Percentiles rank a stretch among this genome's conserved stretches.
phyloP scores from a whole-genome alignment of 2,329 filamentous ascomycete genomes.

The Fonsecaea pedrosoi region DNA sequence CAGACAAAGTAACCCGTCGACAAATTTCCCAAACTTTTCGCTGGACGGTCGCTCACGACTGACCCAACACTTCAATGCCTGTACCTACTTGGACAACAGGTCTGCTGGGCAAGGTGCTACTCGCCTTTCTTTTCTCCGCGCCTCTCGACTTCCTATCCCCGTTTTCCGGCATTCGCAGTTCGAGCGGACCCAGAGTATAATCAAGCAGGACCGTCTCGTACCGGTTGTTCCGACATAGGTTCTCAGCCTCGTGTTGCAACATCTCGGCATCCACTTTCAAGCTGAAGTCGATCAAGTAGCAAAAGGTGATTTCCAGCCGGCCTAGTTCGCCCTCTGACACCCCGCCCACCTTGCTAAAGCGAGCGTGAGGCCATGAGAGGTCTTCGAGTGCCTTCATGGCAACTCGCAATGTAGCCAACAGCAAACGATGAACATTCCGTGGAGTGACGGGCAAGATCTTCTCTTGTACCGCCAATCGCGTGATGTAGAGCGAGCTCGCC shows the following conservation, averaged over 20 bases:
- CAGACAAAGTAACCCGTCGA: background rate
- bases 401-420: conserved; percentile 82
- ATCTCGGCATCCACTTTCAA: conserved; percentile 68
- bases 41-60: conserved; percentile 21
- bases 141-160: conserved; percentile 26
- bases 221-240: conserved; percentile 46
- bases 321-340: conserved; percentile 82
- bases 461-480: conserved; percentile 78
- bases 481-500: conserved; percentile 85
- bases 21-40: background rate
- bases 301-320: conserved; percentile 86
- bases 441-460: conserved; percentile 79
- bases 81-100: conserved; percentile 35
- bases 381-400: conserved; percentile 97
- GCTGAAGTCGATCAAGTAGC: conserved; percentile 84
- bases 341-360: conserved; percentile 85
- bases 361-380: conserved; percentile 80
- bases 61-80: conserved; percentile 33
- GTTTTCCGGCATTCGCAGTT: conserved; percentile 31
- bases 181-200: conserved; percentile 22
- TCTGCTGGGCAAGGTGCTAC: conserved; percentile 36
- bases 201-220: conserved; percentile 29
- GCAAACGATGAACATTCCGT: conserved; percentile 83
- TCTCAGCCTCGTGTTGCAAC: conserved; percentile 59
- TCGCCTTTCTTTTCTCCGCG: conserved; percentile 40